Evolutionary conservation across 768 basidiomycete genomes (phyloP).

Genomic region (Goffeauzyma gilvescens): DNA sequence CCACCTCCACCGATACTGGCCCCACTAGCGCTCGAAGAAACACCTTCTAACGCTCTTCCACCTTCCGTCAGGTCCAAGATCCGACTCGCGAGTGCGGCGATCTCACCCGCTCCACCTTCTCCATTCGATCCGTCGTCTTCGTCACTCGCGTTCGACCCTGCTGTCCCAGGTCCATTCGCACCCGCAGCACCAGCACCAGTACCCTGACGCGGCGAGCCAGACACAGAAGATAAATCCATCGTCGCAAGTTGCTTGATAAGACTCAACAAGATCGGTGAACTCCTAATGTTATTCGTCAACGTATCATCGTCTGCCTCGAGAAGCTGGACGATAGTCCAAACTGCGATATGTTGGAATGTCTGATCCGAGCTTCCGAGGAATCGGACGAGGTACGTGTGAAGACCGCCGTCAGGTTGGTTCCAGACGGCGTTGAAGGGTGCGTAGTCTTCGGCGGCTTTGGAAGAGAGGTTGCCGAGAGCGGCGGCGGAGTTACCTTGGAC

Average conservation of each 20-base stretch:
- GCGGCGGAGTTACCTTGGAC: constrained; percentile 98
- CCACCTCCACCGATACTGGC: background rate
- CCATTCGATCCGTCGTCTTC: constrained; percentile 37
- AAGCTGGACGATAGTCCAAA: constrained; percentile 93
- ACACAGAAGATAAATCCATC: constrained; percentile 30
- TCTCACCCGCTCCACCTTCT: constrained; percentile 65
- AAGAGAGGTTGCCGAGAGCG: constrained; percentile 89
- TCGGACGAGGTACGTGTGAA: constrained; percentile 81
- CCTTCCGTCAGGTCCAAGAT: constrained; percentile 72
- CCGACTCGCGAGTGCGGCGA: constrained; percentile 60
- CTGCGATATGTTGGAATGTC: constrained; percentile 98
- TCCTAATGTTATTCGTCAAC: constrained; percentile 74
- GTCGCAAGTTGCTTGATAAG: constrained; percentile 71
- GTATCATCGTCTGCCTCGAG: constrained; percentile 91
- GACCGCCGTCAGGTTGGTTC: constrained; percentile 92
- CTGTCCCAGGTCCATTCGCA: constrained; percentile 45
- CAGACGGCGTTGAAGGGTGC: constrained; percentile 94
- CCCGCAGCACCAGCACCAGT: constrained; percentile 3
- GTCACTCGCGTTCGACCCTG: constrained; percentile 47
- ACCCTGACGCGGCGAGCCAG: constrained; percentile 13
- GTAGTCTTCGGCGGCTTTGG: constrained; percentile 64
- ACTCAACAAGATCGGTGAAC: constrained; percentile 58
- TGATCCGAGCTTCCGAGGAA: constrained; percentile 85
- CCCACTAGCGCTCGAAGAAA: constrained; percentile 4
- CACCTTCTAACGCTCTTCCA: constrained; percentile 8